Conservation (phyloP, 345 rosid species). For the Nasturtium officinale region DNA sequence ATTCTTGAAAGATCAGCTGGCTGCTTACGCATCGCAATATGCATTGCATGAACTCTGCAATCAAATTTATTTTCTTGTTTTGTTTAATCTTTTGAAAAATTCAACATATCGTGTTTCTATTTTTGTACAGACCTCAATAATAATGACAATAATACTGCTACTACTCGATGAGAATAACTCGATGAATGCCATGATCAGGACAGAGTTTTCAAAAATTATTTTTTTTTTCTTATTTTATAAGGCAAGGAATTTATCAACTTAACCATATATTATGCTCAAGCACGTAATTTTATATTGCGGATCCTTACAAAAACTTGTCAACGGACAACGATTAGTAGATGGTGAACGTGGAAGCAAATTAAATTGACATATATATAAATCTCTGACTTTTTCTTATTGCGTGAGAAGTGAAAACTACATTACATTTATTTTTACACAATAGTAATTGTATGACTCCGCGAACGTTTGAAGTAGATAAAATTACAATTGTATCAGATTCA, state of each 20-base stretch:
- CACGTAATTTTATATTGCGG: constrained; percentile 29
- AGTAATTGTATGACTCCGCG: background rate
- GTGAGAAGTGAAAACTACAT: background rate
- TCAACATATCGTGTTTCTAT: constrained; percentile 21
- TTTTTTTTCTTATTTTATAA: background rate
- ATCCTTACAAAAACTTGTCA: constrained; percentile 30
- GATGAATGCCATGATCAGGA: constrained; percentile 36
- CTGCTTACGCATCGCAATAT: constrained; percentile 36
- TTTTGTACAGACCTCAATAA: constrained; percentile 19
- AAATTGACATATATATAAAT: background rate
- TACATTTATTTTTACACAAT: background rate
- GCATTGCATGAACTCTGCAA: constrained; percentile 42
- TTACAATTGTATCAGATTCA: background rate
- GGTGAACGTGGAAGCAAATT: constrained; percentile 40
- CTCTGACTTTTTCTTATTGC: constrained; percentile 17
- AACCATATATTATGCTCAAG: constrained; percentile 37
- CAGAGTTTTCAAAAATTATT: constrained; percentile 20
- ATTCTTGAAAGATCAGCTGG: constrained; percentile 31
- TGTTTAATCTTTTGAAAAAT: constrained; percentile 16
- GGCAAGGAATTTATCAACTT: constrained; percentile 27
- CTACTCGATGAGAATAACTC: constrained; percentile 23
- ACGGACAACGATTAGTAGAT: constrained; percentile 38
- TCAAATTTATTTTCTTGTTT: background rate
- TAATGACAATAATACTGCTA: constrained; percentile 9
- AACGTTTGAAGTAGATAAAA: background rate